These are phyloP conservation scores for Sporothrix curviconia DNA, from an alignment of 2,329 filamentous ascomycete genomes.

Conservation along the genomic window DNA sequence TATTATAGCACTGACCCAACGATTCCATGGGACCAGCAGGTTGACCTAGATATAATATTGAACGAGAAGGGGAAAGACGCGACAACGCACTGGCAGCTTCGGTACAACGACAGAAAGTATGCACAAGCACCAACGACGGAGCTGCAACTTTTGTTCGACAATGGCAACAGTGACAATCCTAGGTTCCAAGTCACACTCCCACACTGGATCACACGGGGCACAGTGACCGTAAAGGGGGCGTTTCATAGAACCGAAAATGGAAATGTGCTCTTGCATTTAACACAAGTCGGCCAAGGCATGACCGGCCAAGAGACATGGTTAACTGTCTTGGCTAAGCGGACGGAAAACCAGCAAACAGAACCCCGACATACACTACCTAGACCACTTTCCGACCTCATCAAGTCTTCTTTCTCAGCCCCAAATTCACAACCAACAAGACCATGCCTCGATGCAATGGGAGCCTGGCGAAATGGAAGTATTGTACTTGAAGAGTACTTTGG, in stretches of 20 bases:
- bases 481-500: slow-evolving; percentile 5
- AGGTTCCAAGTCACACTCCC: neutral
- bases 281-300: neutral
- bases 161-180: neutral
- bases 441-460: neutral
- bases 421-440: neutral
- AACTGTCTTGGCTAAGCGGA: neutral
- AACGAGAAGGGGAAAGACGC: too few relatives aligned
- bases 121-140: neutral
- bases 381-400: neutral
- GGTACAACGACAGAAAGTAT: neutral
- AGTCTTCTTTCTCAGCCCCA: neutral
- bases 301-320: neutral
- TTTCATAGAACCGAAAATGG: neutral
- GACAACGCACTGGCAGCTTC: neutral
- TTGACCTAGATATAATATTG: neutral
- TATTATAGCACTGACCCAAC: neutral
- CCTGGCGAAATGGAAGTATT: neutral
- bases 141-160: neutral
- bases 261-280: neutral
- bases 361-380: neutral
- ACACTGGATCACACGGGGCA: neutral
- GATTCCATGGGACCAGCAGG: neutral
- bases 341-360: neutral
- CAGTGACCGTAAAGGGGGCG: neutral